A percentile compares a stretch with the other conserved stretches of the same genome.
Evolutionary conservation across 306 rosid species (phyloP).

Genomic region (Cucurbita maxima): DNA sequence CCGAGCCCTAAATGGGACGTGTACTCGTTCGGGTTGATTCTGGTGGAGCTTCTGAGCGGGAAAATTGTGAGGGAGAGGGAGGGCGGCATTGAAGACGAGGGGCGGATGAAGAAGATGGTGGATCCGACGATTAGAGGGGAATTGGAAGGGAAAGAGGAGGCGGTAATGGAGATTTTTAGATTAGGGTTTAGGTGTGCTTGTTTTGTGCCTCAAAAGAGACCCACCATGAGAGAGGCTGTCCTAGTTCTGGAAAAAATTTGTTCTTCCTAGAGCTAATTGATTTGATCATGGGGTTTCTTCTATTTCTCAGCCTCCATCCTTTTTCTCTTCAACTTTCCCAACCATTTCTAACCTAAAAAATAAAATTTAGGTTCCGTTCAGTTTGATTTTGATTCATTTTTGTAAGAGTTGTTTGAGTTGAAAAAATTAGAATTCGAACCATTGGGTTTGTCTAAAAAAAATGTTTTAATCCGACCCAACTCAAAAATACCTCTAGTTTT

Average conservation of each 20-base stretch:
- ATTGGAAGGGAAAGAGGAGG: constrained; percentile 46
- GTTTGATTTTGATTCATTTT: no score
- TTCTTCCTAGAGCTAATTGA: background rate
- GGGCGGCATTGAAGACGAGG: constrained; percentile 36
- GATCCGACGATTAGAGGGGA: constrained; percentile 47
- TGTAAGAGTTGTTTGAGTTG: no score
- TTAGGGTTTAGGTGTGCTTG: constrained; percentile 60
- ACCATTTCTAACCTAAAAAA: no score
- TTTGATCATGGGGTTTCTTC: background rate
- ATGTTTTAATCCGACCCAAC: no score
- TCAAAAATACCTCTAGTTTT: no score
- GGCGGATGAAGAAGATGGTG: constrained; percentile 34
- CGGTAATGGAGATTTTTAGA: constrained; percentile 33
- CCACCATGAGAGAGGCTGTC: constrained; percentile 68
- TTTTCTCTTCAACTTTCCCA: no score
- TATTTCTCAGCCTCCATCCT: no score
- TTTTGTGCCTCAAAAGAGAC: constrained; percentile 61
- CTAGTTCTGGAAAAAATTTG: constrained; percentile 42
- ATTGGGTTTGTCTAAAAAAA: no score
- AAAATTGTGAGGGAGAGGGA: constrained; percentile 44
- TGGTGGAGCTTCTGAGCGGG: constrained; percentile 67
- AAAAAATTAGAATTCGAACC: no score
- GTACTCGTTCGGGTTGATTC: constrained; percentile 69
- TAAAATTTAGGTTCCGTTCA: no score
- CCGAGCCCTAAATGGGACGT: constrained; percentile 68